These are phyloP conservation scores for Salix dunnii DNA, from an alignment of 345 rosid genomes.

Conservation along the genomic window DNA sequence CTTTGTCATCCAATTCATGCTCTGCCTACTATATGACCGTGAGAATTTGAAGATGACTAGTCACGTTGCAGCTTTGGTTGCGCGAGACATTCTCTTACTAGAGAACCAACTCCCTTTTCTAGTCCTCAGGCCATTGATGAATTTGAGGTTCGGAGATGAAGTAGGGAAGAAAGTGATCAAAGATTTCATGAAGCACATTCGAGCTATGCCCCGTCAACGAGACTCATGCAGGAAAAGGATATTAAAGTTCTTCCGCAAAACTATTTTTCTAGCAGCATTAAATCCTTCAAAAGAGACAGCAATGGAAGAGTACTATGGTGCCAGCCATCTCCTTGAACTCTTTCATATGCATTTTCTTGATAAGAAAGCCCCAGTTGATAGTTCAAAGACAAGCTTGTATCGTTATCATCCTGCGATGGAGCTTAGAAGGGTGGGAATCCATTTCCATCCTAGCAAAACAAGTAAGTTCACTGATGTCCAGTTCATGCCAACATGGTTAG, in stretches of 20 bases:
- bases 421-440: conserved; percentile 16
- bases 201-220: neutral
- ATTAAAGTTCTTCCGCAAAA: neutral
- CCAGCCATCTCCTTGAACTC: neutral
- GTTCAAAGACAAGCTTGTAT: neutral
- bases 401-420: conserved; percentile 4
- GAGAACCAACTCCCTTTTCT: conserved; percentile 12
- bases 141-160: neutral
- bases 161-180: neutral
- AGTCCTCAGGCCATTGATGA: neutral
- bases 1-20: neutral
- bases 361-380: neutral
- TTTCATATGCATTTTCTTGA: neutral
- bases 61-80: neutral
- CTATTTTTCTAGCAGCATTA: neutral
- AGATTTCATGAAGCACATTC: neutral
- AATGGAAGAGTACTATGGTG: neutral
- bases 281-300: too few species aligned
- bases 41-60: neutral
- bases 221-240: neutral
- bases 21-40: too few species aligned
- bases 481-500: neutral
- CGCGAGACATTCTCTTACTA: conserved; percentile 3
- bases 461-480: neutral
- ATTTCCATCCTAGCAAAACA: neutral